Base-by-base conservation (phyloP, 2,329 filamentous ascomycete species). In the Penicillium psychrosexuale region DNA sequence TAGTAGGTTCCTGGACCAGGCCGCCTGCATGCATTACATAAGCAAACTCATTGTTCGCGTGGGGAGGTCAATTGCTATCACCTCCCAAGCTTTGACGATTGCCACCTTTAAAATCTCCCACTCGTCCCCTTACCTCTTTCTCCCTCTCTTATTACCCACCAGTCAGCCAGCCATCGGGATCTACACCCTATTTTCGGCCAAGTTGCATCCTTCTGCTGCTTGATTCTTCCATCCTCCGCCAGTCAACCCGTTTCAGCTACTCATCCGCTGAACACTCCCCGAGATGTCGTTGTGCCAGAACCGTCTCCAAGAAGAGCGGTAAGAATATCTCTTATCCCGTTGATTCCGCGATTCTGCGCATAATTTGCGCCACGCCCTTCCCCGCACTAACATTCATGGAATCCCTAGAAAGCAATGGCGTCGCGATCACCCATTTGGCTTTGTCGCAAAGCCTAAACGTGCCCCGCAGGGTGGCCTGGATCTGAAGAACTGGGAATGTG, bases 401-500 rank as follows among this genome's bases (percentile, higher is more conserved):
- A 52, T 60, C 38, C 47, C 39, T 66, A 96, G 92, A 61, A 97
- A 96, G 78, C 91, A 96, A 78, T 99, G 94, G 94, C 87, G 94
- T 62, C 87, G 87, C 71, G 93, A 99, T 66, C 94, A 99, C 69
- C 95, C 95, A 0, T 99, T 99, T 69, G 94, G 94, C 58, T 99
- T 99, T 79, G 96, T 89, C 74, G 94, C 94, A 24, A 90, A 92
- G 70, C 94, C 95, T 12, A 80, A 87, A 59, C 89, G 93, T 65
- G 92, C 85, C 60, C 75, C 86, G 17, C 83, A 90, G 63, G 92
- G 91, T 52, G 85, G 91, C 1, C 82, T 97, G 49, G 94, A 99
- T 70, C 81, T 99, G 61, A 96, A 97, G 82, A 84, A 86, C 61
- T 99, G 94, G 94, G 92, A 97, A 67, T 97, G 94, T 69, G 92